Percentiles rank a stretch among this genome's conserved stretches.
Evolutionary conservation across 2,329 filamentous ascomycete genomes (phyloP).

Genomic region (Trichoderma brevicompactum): DNA sequence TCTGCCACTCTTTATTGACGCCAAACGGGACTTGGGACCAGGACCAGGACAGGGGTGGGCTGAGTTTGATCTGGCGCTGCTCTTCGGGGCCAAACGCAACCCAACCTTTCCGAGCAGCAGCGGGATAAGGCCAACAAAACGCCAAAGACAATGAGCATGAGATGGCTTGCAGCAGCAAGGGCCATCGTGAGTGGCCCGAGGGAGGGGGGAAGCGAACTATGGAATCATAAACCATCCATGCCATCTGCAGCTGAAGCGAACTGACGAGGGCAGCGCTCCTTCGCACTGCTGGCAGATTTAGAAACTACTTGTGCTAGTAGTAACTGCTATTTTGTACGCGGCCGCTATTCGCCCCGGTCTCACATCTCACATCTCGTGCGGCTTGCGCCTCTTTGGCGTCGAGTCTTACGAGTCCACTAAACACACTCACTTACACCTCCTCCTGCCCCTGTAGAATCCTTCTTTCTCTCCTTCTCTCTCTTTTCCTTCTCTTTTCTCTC

Average conservation of each 20-base stretch:
- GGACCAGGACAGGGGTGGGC: not conserved
- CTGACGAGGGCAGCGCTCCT: not conserved
- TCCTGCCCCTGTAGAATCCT: conserved; percentile 6
- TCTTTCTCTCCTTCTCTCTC: not conserved
- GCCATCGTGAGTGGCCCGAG: not conserved
- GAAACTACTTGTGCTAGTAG: not conserved
- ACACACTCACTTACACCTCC: conserved; percentile 19
- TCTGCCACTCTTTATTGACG: not conserved
- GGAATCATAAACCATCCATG: not conserved
- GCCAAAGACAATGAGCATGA: not conserved
- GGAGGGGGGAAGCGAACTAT: not conserved
- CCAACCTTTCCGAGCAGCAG: not conserved
- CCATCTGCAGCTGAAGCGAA: conserved; percentile 2
- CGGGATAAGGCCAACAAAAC: not conserved
- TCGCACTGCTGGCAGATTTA: not conserved
- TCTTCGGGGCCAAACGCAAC: not conserved
- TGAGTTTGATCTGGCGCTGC: conserved; percentile 11
- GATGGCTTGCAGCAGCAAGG: not conserved
- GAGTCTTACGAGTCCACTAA: conserved; percentile 18
- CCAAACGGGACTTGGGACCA: not conserved
- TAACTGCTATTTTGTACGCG: conserved; percentile 8
- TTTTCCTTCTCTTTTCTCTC: not conserved
- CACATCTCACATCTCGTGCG: conserved; percentile 24
- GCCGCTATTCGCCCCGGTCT: conserved; percentile 9
- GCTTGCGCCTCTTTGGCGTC: conserved; percentile 23